Evolutionary conservation across 2,329 filamentous ascomycete species (phyloP), one percentile per base, ranked within the genome.

Genomic region (Colletotrichum phormii): DNA sequence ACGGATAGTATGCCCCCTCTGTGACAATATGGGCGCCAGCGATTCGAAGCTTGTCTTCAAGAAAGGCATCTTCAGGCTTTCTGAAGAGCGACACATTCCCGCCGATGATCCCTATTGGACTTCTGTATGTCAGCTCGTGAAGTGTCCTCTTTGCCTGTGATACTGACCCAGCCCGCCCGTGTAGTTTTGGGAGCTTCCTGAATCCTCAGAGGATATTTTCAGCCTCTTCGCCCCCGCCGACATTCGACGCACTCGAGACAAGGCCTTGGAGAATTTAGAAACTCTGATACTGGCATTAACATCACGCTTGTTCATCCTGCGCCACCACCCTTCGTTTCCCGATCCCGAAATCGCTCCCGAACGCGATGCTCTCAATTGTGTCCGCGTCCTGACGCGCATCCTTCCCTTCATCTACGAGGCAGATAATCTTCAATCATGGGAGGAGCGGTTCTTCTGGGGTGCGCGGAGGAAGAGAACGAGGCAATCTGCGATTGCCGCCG

Each of bases 1-100:
- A 74, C 54, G 33, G 74, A 67, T 67, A 42, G 37, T 42, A 75
- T 75, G 74, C 60, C 42, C 62, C 26, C 58, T 62, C 31, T 61
- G 60, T 67, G 67, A 72, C 76, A 83, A 76, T 69, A 99, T 99
- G 97, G 97, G 97, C 84, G 96, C 96, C 81, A 98, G 96, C 85
- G 96, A 98, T 86, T 98, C 96, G 79, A 98, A 98, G 89, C 92
- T 98, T 81, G 95, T 96, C 81, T 98, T 99, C 89, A 98, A 98
- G 86, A 94, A 97, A 85, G 96, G 95, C 84, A 97, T 98, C 86
- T 98, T 98, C 87, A 92, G 94, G 81, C 91, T 99, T 72, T 97
- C 95, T n/a, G 95, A 98, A 82, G 93, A 97, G 82, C 91, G 92
- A 76, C 89, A 94, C 81, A 98, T 98, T 80, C 89, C 95, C 73